phyloP scores from a whole-genome alignment of 1,139 yeast species.

The Yamadazyma epiphylla region DNA sequence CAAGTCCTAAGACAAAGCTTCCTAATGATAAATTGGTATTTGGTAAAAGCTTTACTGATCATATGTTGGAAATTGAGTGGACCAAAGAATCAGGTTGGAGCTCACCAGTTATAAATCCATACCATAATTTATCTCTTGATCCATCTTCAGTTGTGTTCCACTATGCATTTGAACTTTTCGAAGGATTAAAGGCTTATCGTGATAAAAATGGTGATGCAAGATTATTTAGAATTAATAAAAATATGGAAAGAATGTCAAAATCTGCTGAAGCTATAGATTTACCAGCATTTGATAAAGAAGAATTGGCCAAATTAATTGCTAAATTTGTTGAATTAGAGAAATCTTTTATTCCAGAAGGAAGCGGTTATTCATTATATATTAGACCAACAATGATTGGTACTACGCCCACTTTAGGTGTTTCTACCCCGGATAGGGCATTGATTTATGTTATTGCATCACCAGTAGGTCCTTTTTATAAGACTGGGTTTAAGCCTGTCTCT shows the following conservation, averaged over 20 bases:
- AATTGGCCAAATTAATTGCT: conserved; percentile 68
- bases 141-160: conserved; percentile 91
- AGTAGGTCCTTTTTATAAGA: conserved; percentile 87
- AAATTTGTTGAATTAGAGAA: conserved; percentile 71
- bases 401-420: conserved; percentile 79
- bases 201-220: conserved; percentile 66
- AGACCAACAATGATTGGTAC: conserved; percentile 97
- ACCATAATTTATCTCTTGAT: conserved; percentile 69
- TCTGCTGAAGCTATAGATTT: conserved; percentile 85
- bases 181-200: conserved; percentile 93
- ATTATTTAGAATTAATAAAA: conserved; percentile 85
- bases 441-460: conserved; percentile 88
- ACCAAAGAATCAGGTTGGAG: conserved; percentile 76
- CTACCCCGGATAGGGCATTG: conserved; percentile 74
- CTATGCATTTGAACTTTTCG: conserved; percentile 92
- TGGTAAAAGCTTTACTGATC: conserved; percentile 86
- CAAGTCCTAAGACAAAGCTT: conserved; percentile 58
- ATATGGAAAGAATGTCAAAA: conserved; percentile 86
- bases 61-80: conserved; percentile 90
- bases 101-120: conserved; percentile 80
- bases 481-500: conserved; percentile 91
- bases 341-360: conserved; percentile 74
- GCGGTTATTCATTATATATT: conserved; percentile 86
- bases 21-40: conserved; percentile 77
- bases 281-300: conserved; percentile 79